These are phyloP conservation scores for Rhizophora apiculata DNA, from an alignment of 345 rosid genomes.

Conservation along the genomic window DNA sequence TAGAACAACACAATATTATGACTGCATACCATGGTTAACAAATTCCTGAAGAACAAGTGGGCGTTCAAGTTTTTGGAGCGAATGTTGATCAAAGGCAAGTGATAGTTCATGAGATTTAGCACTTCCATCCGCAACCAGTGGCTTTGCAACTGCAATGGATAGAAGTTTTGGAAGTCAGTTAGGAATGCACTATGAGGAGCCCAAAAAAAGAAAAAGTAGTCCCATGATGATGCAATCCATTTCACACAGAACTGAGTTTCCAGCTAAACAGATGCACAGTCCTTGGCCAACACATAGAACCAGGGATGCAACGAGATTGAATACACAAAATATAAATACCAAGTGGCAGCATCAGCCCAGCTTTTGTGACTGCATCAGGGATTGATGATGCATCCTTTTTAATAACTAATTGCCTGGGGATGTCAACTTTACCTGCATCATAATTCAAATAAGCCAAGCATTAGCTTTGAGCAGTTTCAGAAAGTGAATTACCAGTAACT, in stretches of 20 bases:
- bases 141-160: constrained; percentile 65
- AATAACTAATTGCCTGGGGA: constrained; percentile 61
- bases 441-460: background rate
- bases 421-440: constrained; percentile 59
- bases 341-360: constrained; percentile 60
- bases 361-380: constrained; percentile 53
- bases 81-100: constrained; percentile 62
- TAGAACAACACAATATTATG: background rate
- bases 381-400: constrained; percentile 64
- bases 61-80: constrained; percentile 74
- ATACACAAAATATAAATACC: constrained; percentile 38
- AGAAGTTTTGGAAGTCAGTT: background rate
- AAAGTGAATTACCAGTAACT: background rate
- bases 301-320: background rate
- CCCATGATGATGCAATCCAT: background rate
- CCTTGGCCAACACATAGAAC: background rate
- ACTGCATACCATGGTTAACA: constrained; percentile 72
- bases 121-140: constrained; percentile 74
- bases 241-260: background rate
- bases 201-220: background rate
- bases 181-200: background rate
- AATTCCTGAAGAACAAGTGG: constrained; percentile 88
- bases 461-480: constrained; percentile 9
- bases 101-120: constrained; percentile 72
- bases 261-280: constrained; percentile 9